Evolutionary conservation across 2,329 filamentous ascomycete species (phyloP).

Genomic region (Phyllosticta citriasiana): DNA sequence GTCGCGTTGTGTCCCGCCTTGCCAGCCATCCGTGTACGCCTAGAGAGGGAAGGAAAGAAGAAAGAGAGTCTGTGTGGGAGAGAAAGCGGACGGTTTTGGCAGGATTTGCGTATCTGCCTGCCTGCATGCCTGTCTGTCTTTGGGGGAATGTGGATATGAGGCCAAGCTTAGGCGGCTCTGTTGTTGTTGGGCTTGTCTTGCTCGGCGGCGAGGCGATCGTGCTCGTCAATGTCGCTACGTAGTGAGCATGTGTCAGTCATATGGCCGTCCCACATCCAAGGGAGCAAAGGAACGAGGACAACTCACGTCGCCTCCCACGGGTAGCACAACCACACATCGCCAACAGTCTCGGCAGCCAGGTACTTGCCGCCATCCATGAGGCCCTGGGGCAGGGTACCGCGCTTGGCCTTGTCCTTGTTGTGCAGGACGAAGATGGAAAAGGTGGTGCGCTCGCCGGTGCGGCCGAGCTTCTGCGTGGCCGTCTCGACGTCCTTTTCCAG

Average conservation of each 20-base stretch:
- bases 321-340: constrained; percentile 98
- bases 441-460: constrained; percentile 62
- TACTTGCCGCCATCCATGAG: constrained; percentile 69
- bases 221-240: constrained; percentile 73
- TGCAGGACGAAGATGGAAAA: constrained; percentile 96
- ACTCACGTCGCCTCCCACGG: constrained; percentile 83
- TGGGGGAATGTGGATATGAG: too few species aligned
- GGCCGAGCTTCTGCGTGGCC: constrained; percentile 63
- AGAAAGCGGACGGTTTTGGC: too few species aligned
- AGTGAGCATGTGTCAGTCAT: background rate
- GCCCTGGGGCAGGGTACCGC: constrained; percentile 69
- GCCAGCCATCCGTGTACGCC: too few species aligned
- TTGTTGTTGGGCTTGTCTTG: background rate
- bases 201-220: constrained; percentile 56
- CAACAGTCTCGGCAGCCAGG: constrained; percentile 74
- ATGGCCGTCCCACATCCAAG: background rate
- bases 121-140: too few species aligned
- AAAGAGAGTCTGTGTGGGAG: too few species aligned
- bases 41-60: too few species aligned
- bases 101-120: too few species aligned
- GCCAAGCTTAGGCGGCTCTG: background rate
- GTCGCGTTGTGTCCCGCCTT: too few species aligned
- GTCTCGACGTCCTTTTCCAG: constrained; percentile 87
- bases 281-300: background rate
- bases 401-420: constrained; percentile 97